These are phyloP conservation scores for Kwoniella pini DNA, from an alignment of 768 basidiomycete species.

Conservation along the genomic window DNA sequence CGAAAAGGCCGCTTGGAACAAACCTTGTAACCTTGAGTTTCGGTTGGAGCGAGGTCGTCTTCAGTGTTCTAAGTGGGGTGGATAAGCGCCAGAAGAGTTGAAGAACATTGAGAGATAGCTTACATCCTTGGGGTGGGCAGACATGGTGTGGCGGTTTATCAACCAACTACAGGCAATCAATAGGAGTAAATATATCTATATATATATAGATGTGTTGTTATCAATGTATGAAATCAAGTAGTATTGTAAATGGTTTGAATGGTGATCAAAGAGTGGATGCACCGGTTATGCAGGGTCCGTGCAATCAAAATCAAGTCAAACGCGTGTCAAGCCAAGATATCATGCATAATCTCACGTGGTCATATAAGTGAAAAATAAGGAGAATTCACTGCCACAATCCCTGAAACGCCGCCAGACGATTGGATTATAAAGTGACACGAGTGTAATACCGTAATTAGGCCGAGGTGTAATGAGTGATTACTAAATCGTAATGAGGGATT, in stretches of 20 bases:
- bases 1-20: neutral
- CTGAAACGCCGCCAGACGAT: constrained; percentile 11
- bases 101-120: neutral
- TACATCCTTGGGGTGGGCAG: constrained; percentile 16
- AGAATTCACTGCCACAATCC: constrained; percentile 12
- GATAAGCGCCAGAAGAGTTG: neutral
- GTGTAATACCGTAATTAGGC: neutral
- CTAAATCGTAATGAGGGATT: too few relatives aligned
- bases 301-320: constrained; percentile 8
- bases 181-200: too few relatives aligned
- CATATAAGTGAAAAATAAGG: neutral
- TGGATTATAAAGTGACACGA: neutral
- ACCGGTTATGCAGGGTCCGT: constrained; percentile 14
- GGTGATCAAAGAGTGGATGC: neutral
- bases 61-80: constrained; percentile 35
- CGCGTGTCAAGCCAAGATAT: neutral
- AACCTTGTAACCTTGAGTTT: constrained; percentile 55
- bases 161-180: too few relatives aligned
- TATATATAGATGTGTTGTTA: neutral
- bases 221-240: neutral
- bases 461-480: too few relatives aligned
- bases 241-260: neutral
- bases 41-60: constrained; percentile 50
- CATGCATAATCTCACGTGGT: neutral
- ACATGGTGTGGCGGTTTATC: too few relatives aligned